Conservation (phyloP, 1,284 basidiomycete species). For the Coniferiporia weirii region DNA sequence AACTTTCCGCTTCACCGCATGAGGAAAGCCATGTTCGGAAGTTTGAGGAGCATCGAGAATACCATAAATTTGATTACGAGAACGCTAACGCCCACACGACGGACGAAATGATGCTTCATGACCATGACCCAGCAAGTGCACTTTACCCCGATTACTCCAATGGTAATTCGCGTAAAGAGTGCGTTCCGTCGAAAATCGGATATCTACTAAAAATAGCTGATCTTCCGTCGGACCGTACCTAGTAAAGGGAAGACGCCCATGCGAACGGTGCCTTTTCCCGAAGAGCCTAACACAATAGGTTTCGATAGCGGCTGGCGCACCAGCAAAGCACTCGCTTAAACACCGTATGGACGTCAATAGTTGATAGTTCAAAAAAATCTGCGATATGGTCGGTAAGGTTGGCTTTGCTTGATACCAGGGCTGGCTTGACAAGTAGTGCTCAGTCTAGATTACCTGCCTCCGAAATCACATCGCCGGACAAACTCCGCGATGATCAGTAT, state of each 20-base stretch:
- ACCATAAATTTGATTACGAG: background rate
- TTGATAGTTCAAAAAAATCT: background rate
- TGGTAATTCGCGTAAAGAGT: slow-evolving; percentile 6
- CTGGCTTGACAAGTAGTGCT: background rate
- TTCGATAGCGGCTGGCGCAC: slow-evolving; percentile 8
- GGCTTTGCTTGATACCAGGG: background rate
- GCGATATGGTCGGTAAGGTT: background rate
- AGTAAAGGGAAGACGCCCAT: slow-evolving; percentile 15
- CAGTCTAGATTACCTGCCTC: no score
- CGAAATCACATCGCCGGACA: background rate
- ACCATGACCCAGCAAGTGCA: background rate
- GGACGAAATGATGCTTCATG: background rate
- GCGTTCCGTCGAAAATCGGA: background rate
- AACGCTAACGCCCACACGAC: background rate
- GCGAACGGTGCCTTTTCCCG: background rate
- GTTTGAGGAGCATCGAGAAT: background rate
- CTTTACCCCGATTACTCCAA: slow-evolving; percentile 6
- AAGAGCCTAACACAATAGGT: background rate
- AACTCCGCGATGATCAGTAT: background rate
- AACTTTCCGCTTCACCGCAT: background rate
- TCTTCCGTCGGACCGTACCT: background rate
- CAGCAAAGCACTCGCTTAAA: slow-evolving; percentile 3
- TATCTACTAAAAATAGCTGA: no score
- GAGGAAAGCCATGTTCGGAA: background rate
- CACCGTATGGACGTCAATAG: background rate